phyloP scores from a whole-genome alignment of 495 filamentous ascomycete species.

The Penicillium samsonianum region DNA sequence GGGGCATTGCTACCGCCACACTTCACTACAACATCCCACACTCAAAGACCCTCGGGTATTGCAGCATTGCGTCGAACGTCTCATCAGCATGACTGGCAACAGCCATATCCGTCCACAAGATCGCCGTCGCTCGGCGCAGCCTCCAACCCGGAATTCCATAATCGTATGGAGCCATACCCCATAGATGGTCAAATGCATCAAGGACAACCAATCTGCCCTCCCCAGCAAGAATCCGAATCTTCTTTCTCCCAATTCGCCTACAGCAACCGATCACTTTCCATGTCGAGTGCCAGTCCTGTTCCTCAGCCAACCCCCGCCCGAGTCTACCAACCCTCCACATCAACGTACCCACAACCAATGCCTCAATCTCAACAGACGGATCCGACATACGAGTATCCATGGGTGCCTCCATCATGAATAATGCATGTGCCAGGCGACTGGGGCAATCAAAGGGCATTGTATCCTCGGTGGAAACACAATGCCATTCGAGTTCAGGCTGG shows the following conservation, averaged over 20 bases:
- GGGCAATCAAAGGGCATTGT: not conserved
- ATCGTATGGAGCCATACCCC: constrained; percentile 24
- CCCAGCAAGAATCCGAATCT: not conserved
- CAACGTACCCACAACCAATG: constrained; percentile 7
- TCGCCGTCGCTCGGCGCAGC: constrained; percentile 24
- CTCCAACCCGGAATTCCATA: constrained; percentile 19
- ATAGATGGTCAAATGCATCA: constrained; percentile 22
- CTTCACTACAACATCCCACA: constrained; percentile 17
- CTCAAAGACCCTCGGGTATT: constrained; percentile 15
- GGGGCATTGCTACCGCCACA: constrained; percentile 18
- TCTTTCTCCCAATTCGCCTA: constrained; percentile 5
- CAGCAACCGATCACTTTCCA: constrained; percentile 8
- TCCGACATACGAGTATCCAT: constrained; percentile 19
- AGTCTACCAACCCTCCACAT: constrained; percentile 9
- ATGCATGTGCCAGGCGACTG: not conserved
- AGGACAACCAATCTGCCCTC: constrained; percentile 7
- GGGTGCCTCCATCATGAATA: constrained; percentile 18
- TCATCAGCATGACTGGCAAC: constrained; percentile 27
- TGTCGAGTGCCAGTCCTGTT: constrained; percentile 9
- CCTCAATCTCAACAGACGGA: constrained; percentile 14
- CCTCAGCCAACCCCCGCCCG: constrained; percentile 8
- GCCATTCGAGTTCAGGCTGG: not conserved
- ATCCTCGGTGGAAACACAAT: not conserved
- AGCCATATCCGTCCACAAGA: constrained; percentile 19
- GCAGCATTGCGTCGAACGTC: constrained; percentile 20